Percentiles rank a stretch among this genome's conserved stretches.
These are phyloP conservation scores for Fusarium chaquense DNA, from an alignment of 2,329 filamentous ascomycete species.

Conservation along the genomic window DNA sequence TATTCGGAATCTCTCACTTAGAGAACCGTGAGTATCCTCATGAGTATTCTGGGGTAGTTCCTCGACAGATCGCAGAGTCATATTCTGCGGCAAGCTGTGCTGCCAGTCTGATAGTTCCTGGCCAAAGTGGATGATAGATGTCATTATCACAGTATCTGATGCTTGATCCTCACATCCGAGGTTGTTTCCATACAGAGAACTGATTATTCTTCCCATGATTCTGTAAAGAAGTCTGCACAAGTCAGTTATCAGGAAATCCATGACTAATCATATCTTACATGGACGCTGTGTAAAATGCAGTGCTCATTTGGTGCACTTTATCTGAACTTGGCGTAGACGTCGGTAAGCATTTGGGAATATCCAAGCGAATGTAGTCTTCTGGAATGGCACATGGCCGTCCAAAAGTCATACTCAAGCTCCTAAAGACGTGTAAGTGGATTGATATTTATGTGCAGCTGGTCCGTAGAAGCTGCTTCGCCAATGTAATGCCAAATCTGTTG, in stretches of 20 bases:
- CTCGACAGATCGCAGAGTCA: not conserved
- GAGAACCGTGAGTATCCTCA: not conserved
- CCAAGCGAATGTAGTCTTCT: slow-evolving; percentile 30
- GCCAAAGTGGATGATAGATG: slow-evolving; percentile 21
- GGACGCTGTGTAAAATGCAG: slow-evolving; percentile 28
- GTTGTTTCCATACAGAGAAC: slow-evolving; percentile 28
- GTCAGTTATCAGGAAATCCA: rapidly evolving
- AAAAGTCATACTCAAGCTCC: slow-evolving; percentile 35
- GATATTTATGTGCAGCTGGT: no score
- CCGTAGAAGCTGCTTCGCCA: no score
- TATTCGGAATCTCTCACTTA: not conserved
- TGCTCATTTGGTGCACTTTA: slow-evolving; percentile 2
- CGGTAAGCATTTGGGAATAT: slow-evolving; percentile 8
- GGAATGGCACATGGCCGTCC: slow-evolving; percentile 32
- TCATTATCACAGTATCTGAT: slow-evolving; percentile 12
- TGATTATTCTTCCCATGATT: slow-evolving; percentile 24
- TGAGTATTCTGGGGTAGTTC: not conserved
- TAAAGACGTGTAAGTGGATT: not conserved
- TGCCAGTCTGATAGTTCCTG: slow-evolving; percentile 37
- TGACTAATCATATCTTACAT: not conserved
- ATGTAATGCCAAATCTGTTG: no score
- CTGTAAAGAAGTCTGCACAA: slow-evolving; percentile 18
- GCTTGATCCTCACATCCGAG: slow-evolving; percentile 21
- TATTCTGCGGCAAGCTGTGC: not conserved
- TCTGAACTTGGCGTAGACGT: not conserved